Conservation (phyloP, 139 green algal genomes). For the Coelastrella sp. region DNA sequence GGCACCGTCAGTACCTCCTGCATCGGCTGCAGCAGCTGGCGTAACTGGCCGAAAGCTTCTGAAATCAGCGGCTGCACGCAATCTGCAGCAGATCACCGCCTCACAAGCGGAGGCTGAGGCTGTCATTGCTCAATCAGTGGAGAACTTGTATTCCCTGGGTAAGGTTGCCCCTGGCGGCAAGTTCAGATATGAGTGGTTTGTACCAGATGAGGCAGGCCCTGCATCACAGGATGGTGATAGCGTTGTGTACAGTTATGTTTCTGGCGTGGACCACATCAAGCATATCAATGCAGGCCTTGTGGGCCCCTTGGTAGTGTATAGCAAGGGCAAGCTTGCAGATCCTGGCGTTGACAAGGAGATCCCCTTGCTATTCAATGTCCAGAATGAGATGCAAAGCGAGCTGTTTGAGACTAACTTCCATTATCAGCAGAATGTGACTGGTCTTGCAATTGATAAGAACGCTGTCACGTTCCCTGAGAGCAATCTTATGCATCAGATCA, state of each 20-base stretch:
- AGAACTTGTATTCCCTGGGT: slow-evolving; percentile 11
- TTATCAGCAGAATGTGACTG: slow-evolving; percentile 5
- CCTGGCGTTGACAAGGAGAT: slow-evolving; percentile 43
- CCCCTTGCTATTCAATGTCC: slow-evolving; percentile 62
- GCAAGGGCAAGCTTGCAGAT: slow-evolving; percentile 25
- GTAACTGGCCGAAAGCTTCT: slow-evolving; percentile 29
- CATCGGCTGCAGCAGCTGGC: not conserved
- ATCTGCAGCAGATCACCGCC: slow-evolving; percentile 39
- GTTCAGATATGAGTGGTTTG: slow-evolving; percentile 53
- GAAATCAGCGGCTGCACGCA: not conserved
- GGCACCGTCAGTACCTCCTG: not conserved
- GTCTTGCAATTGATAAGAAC: slow-evolving; percentile 25
- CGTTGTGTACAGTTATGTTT: slow-evolving; percentile 66
- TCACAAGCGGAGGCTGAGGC: slow-evolving; percentile 45
- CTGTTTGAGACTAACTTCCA: slow-evolving; percentile 31
- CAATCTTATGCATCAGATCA: slow-evolving; percentile 65
- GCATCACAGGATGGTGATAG: slow-evolving; percentile 41
- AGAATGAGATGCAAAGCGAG: slow-evolving; percentile 55
- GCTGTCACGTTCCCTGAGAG: slow-evolving; percentile 50
- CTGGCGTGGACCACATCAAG: slow-evolving; percentile 57
- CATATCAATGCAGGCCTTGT: slow-evolving; percentile 68
- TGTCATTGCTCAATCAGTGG: slow-evolving; percentile 46
- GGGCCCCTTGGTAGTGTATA: slow-evolving; percentile 55
- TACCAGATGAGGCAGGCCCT: slow-evolving; percentile 55
- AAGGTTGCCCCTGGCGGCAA: slow-evolving; percentile 43